These are phyloP conservation scores for Sistotremastrum niveocremeum DNA, from an alignment of 768 basidiomycete genomes.

Conservation along the genomic window DNA sequence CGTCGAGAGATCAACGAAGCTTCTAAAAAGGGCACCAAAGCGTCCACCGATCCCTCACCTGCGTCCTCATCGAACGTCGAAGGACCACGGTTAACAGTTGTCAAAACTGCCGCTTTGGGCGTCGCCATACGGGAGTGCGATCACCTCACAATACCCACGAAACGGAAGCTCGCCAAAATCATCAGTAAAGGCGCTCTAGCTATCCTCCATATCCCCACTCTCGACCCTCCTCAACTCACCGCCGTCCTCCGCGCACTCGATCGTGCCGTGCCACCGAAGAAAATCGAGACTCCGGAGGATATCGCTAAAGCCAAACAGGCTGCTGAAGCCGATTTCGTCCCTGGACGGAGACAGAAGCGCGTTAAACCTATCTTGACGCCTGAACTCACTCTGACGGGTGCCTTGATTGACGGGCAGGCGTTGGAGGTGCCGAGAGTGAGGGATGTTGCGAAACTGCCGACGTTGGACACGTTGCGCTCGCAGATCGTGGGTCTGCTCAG, in stretches of 20 bases:
- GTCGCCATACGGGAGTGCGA: conserved; percentile 55
- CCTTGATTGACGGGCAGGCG: conserved; percentile 63
- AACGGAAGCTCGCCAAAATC: conserved; percentile 39
- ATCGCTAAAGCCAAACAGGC: conserved; percentile 34
- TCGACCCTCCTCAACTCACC: conserved; percentile 61
- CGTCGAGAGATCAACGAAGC: conserved; percentile 54
- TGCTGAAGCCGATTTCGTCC: conserved; percentile 52
- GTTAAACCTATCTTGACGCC: conserved; percentile 42
- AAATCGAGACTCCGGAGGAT: conserved; percentile 37
- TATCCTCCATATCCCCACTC: conserved; percentile 46
- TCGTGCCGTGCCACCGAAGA: conserved; percentile 48
- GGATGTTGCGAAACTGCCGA: conserved; percentile 61
- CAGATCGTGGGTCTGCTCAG: conserved; percentile 81
- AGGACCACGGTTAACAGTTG: conserved; percentile 46
- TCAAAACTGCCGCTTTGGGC: conserved; percentile 70
- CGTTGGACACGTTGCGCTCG: conserved; percentile 60
- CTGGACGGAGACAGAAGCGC: conserved; percentile 56
- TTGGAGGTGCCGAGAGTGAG: conserved; percentile 46
- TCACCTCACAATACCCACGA: conserved; percentile 33
- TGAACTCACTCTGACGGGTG: conserved; percentile 62
- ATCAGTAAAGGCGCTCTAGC: conserved; percentile 45
- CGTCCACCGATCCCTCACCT: conserved; percentile 21
- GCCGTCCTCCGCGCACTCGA: conserved; percentile 55
- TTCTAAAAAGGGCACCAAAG: conserved; percentile 24
- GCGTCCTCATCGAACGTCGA: conserved; percentile 9